Percentiles rank a stretch among this genome's conserved stretches.
Conservation (phyloP, 768 basidiomycete species). For the Lactarius quietus region DNA sequence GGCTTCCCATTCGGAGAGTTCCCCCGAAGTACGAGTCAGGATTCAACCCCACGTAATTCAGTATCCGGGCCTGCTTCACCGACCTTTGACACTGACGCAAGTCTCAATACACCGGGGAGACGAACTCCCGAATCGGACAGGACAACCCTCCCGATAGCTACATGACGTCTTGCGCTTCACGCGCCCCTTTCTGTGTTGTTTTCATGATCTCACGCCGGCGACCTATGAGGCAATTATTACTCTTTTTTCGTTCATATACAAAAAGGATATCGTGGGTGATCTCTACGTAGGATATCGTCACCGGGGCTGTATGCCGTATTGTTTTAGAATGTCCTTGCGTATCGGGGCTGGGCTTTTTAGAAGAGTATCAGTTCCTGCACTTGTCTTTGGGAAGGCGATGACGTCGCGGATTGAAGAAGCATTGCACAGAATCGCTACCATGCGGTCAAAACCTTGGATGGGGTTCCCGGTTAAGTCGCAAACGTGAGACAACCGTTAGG, state of each 20-base stretch:
- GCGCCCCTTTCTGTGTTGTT: not conserved
- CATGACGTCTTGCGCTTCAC: slow-evolving; percentile 23
- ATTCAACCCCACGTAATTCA: slow-evolving; percentile 47
- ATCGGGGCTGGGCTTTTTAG: slow-evolving; percentile 83
- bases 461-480: not conserved
- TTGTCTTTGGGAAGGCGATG: slow-evolving; percentile 94
- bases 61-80: slow-evolving; percentile 30
- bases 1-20: slow-evolving; percentile 40
- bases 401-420: slow-evolving; percentile 89
- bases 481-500: not conserved
- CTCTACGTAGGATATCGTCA: slow-evolving; percentile 17
- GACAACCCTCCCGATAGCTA: slow-evolving; percentile 28
- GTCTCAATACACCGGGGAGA: slow-evolving; percentile 29
- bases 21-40: slow-evolving; percentile 37
- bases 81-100: slow-evolving; percentile 25
- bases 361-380: slow-evolving; percentile 76
- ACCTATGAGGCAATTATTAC: slow-evolving; percentile 10
- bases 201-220: slow-evolving; percentile 6
- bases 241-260: not conserved
- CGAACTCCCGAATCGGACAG: slow-evolving; percentile 34
- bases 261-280: slow-evolving; percentile 4
- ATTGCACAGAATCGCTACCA: slow-evolving; percentile 88
- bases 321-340: slow-evolving; percentile 46
- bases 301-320: slow-evolving; percentile 56
- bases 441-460: slow-evolving; percentile 78